Conservation (phyloP, 768 basidiomycete genomes). For the Boletus subcaerulescens region DNA sequence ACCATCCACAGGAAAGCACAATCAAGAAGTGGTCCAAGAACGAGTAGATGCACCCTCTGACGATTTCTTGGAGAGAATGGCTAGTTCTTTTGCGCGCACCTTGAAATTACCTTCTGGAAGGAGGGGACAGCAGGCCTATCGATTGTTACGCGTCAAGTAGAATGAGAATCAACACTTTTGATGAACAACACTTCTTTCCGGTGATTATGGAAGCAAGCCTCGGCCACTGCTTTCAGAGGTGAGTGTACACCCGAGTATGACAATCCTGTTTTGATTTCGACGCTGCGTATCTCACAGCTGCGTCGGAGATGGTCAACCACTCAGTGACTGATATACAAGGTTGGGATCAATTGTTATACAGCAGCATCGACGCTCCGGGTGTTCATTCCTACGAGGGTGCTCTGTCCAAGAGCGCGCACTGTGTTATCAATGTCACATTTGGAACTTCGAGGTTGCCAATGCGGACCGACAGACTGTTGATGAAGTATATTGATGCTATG, state of each 20-base stretch:
- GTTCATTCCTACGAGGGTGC: slow-evolving; percentile 28
- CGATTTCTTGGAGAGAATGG: slow-evolving; percentile 11
- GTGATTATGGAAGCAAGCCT: slow-evolving; percentile 14
- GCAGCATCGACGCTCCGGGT: slow-evolving; percentile 26
- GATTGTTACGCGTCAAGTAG: slow-evolving; percentile 14
- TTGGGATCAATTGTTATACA: neutral
- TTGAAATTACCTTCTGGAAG: slow-evolving; percentile 4
- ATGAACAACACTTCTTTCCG: neutral
- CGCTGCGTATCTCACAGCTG: slow-evolving; percentile 3
- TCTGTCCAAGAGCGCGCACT: slow-evolving; percentile 21
- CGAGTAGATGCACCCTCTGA: slow-evolving; percentile 24
- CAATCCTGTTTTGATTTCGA: neutral
- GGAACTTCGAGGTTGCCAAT: slow-evolving; percentile 26
- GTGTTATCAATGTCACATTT: slow-evolving; percentile 27
- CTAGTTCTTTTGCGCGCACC: neutral
- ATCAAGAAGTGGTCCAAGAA: slow-evolving; percentile 13
- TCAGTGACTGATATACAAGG: neutral
- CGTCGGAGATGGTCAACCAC: slow-evolving; percentile 17
- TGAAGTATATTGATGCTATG: slow-evolving; percentile 28
- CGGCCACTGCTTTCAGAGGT: slow-evolving; percentile 23
- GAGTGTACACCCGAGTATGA: neutral
- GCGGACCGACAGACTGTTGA: slow-evolving; percentile 17
- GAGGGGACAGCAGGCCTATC: slow-evolving; percentile 11
- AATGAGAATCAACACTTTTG: neutral
- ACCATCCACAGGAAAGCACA: slow-evolving; percentile 24